These are phyloP conservation scores for Tremella yokohamensis DNA, from an alignment of 768 basidiomycete species.

Conservation along the genomic window DNA sequence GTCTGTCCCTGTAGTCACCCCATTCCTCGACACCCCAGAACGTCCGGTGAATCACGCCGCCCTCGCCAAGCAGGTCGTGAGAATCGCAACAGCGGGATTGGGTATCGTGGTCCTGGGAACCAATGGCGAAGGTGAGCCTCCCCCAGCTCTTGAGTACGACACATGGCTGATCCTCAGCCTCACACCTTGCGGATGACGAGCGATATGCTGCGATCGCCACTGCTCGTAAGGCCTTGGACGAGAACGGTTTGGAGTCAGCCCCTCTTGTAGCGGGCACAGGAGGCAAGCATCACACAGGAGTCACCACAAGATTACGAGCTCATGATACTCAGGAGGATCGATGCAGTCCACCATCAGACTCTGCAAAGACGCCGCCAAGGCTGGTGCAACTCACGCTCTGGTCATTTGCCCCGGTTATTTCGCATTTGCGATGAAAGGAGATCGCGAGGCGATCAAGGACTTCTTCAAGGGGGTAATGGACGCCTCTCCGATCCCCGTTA, in stretches of 20 bases:
- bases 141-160: neutral
- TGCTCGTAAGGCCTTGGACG: conserved; percentile 68
- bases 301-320: no score
- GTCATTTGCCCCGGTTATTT: conserved; percentile 57
- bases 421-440: conserved; percentile 60
- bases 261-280: conserved; percentile 80
- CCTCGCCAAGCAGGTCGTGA: conserved; percentile 66
- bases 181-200: conserved; percentile 48
- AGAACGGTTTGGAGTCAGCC: conserved; percentile 64
- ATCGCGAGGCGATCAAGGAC: conserved; percentile 45
- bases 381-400: conserved; percentile 75
- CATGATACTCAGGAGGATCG: conserved; percentile 54
- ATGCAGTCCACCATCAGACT: conserved; percentile 70
- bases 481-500: conserved; percentile 58
- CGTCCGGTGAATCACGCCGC: conserved; percentile 60
- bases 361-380: conserved; percentile 68
- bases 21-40: no score
- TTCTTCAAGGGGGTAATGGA: conserved; percentile 57
- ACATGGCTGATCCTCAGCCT: conserved; percentile 29
- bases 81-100: conserved; percentile 64
- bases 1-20: no score
- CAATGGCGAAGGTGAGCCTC: conserved; percentile 60
- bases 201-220: conserved; percentile 53
- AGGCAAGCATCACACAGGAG: conserved; percentile 45
- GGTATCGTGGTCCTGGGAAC: conserved; percentile 41